Conservation (phyloP, 2,329 filamentous ascomycete species). For the Beauveria sp. region DNA sequence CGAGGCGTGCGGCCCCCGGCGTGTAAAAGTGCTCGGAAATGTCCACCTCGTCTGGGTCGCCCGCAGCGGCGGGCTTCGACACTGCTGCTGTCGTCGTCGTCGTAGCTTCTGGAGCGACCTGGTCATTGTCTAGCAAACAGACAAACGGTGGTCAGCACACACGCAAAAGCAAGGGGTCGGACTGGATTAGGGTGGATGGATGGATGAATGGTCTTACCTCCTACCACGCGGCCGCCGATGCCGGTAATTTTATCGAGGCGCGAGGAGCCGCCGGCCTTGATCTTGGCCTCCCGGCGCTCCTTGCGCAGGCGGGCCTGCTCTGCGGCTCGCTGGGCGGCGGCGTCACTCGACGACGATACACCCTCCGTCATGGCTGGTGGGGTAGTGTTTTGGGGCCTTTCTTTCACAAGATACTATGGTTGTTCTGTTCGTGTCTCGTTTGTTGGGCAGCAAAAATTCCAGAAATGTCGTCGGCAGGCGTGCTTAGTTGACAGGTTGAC, state of each 20-base stretch:
- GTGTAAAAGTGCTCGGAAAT: constrained; percentile 68
- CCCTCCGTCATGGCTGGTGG: constrained; percentile 31
- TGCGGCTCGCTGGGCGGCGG: constrained; percentile 43
- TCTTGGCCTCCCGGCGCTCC: constrained; percentile 72
- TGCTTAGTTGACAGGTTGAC: not conserved
- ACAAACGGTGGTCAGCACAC: not conserved
- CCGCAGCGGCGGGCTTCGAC: constrained; percentile 30
- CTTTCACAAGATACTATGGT: not conserved
- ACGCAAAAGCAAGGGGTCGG: not conserved
- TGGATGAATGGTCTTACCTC: constrained; percentile 19
- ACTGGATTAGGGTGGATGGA: too few species aligned
- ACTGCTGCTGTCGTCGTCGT: constrained; percentile 20
- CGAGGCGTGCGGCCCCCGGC: constrained; percentile 32
- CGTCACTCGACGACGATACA: constrained; percentile 30
- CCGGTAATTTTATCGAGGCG: constrained; percentile 70
- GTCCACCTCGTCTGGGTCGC: constrained; percentile 68
- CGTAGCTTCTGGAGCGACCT: constrained; percentile 26
- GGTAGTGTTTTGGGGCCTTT: not conserved
- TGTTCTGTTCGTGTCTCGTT: not conserved
- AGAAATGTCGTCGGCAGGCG: not conserved
- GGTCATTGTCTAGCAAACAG: constrained; percentile 13
- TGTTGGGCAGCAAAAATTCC: not conserved
- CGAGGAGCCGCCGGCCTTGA: constrained; percentile 61
- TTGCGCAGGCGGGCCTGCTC: constrained; percentile 69
- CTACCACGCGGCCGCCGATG: constrained; percentile 40